phyloP scores from a whole-genome alignment of 192 early-diverging fungal species.

The Cladochytrium replicatum region DNA sequence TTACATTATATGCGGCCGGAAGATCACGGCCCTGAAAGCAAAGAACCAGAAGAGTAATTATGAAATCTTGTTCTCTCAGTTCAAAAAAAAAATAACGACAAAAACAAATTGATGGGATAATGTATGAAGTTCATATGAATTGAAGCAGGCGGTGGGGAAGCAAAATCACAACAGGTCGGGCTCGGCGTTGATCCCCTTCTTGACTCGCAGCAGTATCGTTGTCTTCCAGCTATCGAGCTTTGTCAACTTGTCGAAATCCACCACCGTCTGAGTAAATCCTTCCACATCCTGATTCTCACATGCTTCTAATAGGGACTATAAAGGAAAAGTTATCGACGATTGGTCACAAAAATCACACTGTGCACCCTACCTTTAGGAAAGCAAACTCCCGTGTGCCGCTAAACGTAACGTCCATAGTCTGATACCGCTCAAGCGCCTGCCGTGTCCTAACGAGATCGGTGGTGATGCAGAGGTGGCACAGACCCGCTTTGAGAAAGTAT shows the following conservation, averaged over 20 bases:
- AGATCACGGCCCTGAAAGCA: no score
- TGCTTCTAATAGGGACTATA: slow-evolving; percentile 58
- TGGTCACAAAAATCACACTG: no score
- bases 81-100: no score
- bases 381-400: slow-evolving; percentile 71
- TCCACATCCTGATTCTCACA: slow-evolving; percentile 72
- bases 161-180: no score
- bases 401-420: slow-evolving; percentile 82
- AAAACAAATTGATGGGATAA: no score
- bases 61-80: no score
- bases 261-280: slow-evolving; percentile 69
- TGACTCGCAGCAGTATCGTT: slow-evolving; percentile 73
- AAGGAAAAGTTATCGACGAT: no score
- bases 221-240: slow-evolving; percentile 98
- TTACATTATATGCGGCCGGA: no score
- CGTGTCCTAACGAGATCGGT: slow-evolving; percentile 69
- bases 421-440: slow-evolving; percentile 71
- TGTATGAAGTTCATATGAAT: no score
- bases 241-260: slow-evolving; percentile 77
- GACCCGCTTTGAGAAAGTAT: slow-evolving; percentile 91
- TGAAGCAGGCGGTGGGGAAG: no score
- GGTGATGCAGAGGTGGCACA: slow-evolving; percentile 75
- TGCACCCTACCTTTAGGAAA: slow-evolving; percentile 50
- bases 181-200: no score
- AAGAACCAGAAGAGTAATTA: no score